Evolutionary conservation across 305 asterid species (phyloP).

Genomic region (Rubia balearica): DNA sequence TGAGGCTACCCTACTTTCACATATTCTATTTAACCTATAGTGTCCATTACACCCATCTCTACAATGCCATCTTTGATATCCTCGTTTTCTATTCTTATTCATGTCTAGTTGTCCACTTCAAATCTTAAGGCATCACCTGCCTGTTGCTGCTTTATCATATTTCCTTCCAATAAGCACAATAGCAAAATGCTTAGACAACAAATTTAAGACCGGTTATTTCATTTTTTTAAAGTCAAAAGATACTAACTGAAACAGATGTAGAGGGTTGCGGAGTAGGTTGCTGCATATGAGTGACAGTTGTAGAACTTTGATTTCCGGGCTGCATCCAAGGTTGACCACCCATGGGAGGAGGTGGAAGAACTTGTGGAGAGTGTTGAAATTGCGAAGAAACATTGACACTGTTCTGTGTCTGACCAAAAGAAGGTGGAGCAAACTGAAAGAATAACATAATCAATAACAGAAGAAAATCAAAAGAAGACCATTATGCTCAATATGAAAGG

Average conservation of each 20-base stretch:
- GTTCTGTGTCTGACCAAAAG: constrained; percentile 54
- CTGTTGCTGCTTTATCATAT: too few relatives aligned
- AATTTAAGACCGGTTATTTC: neutral
- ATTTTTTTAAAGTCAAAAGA: constrained; percentile 7
- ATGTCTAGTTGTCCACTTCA: too few relatives aligned
- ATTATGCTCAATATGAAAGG: constrained; percentile 1
- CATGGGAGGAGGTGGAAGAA: constrained; percentile 47
- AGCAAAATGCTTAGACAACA: too few relatives aligned
- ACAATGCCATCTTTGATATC: too few relatives aligned
- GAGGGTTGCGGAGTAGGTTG: constrained; percentile 44
- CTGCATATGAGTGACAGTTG: constrained; percentile 52
- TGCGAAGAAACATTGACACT: constrained; percentile 41
- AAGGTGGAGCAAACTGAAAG: constrained; percentile 55
- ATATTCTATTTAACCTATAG: too few relatives aligned
- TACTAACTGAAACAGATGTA: constrained; percentile 43
- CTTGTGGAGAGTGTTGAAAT: constrained; percentile 59
- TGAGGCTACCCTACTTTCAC: too few relatives aligned
- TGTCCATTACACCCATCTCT: too few relatives aligned
- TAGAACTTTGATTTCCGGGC: constrained; percentile 47
- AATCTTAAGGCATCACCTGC: too few relatives aligned
- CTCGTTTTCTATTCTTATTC: too few relatives aligned
- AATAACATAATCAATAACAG: constrained; percentile 19
- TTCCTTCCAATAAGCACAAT: too few relatives aligned
- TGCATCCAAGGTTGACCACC: constrained; percentile 67
- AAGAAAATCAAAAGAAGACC: constrained; percentile 1